Percentiles rank a stretch among this genome's conserved stretches.
Conservation (phyloP, 164 flowering plant species). For the Nelumbo lutea region DNA sequence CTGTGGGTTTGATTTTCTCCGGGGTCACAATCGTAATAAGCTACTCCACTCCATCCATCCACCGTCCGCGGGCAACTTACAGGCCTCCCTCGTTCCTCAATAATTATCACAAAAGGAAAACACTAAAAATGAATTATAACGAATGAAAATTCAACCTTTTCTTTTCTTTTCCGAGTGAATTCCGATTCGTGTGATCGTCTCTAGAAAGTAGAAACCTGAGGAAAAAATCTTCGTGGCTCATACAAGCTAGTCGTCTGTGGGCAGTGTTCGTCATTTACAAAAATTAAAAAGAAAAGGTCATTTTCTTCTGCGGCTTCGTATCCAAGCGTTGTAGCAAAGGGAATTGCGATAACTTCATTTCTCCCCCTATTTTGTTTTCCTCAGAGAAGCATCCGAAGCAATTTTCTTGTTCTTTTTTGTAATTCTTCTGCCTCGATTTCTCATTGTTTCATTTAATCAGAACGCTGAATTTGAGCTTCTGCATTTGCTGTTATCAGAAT, state of each 20-base stretch:
- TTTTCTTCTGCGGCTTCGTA: background rate
- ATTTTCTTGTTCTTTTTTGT: too few species aligned
- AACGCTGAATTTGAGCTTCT: too few species aligned
- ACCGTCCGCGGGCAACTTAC: background rate
- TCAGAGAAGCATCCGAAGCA: background rate
- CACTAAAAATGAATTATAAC: background rate
- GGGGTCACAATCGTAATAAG: slow-evolving; percentile 26
- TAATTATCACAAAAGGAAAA: slow-evolving; percentile 5
- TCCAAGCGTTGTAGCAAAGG: slow-evolving; percentile 55
- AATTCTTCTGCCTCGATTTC: too few species aligned
- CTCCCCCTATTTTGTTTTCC: background rate
- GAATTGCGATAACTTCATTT: slow-evolving; percentile 29
- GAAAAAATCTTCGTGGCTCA: too few species aligned
- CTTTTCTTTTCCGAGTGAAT: background rate
- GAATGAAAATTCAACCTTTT: background rate
- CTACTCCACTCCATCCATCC: background rate
- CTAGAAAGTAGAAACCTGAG: too few species aligned
- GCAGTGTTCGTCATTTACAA: background rate
- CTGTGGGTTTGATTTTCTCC: background rate
- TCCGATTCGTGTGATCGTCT: background rate
- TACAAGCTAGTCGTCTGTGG: too few species aligned
- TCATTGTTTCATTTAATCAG: too few species aligned
- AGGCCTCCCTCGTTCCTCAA: background rate
- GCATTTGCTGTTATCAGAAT: too few species aligned
- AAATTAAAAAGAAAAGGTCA: background rate